Conservation (phyloP, 768 basidiomycete genomes). For the Boletus tomentosulus region DNA sequence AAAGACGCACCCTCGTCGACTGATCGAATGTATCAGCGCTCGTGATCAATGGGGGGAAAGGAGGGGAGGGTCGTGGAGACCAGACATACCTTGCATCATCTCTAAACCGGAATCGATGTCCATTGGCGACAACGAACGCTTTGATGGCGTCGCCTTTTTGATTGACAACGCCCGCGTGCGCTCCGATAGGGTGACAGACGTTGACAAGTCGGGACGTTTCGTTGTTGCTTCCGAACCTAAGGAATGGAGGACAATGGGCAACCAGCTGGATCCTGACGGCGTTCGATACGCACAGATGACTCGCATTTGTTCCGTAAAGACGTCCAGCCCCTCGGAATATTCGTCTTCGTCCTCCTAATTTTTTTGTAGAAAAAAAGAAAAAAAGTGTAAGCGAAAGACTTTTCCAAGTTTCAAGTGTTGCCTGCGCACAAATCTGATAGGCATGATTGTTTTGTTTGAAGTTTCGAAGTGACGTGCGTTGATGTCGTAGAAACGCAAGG, state of each 20-base stretch:
- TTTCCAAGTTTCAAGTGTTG: background rate
- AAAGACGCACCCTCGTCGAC: slow-evolving; percentile 15
- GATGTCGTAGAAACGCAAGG: slow-evolving; percentile 12
- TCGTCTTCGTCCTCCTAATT: slow-evolving; percentile 25
- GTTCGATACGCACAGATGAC: slow-evolving; percentile 17
- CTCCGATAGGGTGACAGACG: slow-evolving; percentile 16
- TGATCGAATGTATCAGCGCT: slow-evolving; percentile 7
- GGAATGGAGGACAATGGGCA: background rate
- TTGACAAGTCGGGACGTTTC: slow-evolving; percentile 15
- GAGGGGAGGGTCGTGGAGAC: background rate
- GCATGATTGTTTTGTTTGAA: slow-evolving; percentile 13
- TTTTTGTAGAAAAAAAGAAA: background rate
- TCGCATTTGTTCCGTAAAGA: slow-evolving; percentile 6
- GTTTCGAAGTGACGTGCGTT: slow-evolving; percentile 1
- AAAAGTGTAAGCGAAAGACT: slow-evolving; percentile 1
- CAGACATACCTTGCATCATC: slow-evolving; percentile 15
- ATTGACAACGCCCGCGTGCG: slow-evolving; percentile 17
- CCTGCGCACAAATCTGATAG: slow-evolving; percentile 19
- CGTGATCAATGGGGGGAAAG: background rate
- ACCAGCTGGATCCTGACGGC: background rate
- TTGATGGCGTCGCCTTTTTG: slow-evolving; percentile 5
- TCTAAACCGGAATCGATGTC: slow-evolving; percentile 14
- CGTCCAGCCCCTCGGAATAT: slow-evolving; percentile 15
- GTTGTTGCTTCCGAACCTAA: slow-evolving; percentile 5
- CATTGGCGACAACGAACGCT: slow-evolving; percentile 22